Evolutionary conservation across 2,329 filamentous ascomycete genomes (phyloP).

Genomic region (Biscogniauxia mediterranea): DNA sequence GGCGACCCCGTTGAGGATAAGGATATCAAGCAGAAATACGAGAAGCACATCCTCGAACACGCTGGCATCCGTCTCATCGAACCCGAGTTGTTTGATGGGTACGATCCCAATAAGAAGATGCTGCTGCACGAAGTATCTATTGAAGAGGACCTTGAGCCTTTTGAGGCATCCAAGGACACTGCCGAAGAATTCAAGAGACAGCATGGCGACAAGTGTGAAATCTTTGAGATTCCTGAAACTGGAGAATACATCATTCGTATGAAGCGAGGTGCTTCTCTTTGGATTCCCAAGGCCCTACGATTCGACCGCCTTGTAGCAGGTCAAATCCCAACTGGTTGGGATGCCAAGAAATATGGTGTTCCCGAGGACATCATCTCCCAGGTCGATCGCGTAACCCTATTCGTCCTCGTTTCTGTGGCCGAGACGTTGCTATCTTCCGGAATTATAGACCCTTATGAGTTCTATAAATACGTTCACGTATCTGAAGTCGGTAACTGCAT

Average conservation of each 20-base stretch:
- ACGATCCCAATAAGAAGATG: constrained; percentile 98
- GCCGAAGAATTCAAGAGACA: constrained; percentile 96
- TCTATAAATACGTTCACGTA: constrained; percentile 99
- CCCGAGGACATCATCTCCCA: constrained; percentile 97
- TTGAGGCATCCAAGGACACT: constrained; percentile 95
- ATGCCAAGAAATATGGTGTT: constrained; percentile 92
- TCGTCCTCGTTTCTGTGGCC: constrained; percentile 88
- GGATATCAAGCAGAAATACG: constrained; percentile 95
- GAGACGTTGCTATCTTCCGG: constrained; percentile 88
- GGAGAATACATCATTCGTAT: constrained; percentile 93
- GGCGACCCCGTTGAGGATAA: constrained; percentile 97
- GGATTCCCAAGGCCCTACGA: constrained; percentile 94
- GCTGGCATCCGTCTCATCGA: constrained; percentile 97
- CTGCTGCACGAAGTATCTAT: constrained; percentile 97
- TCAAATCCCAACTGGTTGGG: constrained; percentile 96
- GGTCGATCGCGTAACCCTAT: constrained; percentile 94
- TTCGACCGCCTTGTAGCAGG: constrained; percentile 97
- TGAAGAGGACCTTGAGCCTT: constrained; percentile 93
- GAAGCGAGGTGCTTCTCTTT: constrained; percentile 90
- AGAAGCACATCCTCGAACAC: constrained; percentile 94
- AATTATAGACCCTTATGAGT: constrained; percentile 98
- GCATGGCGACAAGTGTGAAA: constrained; percentile 95
- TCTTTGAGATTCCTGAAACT: constrained; percentile 90
- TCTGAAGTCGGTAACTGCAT: constrained; percentile 98
- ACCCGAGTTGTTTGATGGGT: constrained; percentile 93